Conservation (phyloP, 441 rosid species). For the Euphorbia neoarborescens region DNA sequence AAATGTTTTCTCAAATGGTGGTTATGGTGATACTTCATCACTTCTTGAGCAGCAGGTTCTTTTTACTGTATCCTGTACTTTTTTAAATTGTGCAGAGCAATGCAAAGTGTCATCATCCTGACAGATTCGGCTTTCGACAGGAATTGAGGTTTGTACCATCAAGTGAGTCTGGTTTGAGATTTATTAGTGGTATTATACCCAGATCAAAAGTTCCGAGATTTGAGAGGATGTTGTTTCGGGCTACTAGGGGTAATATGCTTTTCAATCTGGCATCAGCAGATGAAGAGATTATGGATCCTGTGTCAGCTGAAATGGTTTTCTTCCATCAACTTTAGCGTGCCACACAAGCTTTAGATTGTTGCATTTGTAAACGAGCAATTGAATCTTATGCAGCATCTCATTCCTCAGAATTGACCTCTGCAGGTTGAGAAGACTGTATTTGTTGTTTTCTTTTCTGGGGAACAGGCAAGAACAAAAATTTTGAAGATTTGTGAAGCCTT, state of each 20-base stretch:
- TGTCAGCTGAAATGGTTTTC: constrained; percentile 73
- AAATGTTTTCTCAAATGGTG: constrained; percentile 46
- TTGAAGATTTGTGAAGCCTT: constrained; percentile 90
- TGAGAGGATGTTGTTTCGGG: constrained; percentile 93
- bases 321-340: constrained; percentile 9
- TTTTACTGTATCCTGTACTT: constrained; percentile 19
- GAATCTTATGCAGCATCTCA: constrained; percentile 17
- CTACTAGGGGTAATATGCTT: constrained; percentile 98
- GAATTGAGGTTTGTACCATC: constrained; percentile 54
- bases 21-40: constrained; percentile 49
- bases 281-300: constrained; percentile 89
- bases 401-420: constrained; percentile 18
- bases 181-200: constrained; percentile 82
- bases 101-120: constrained; percentile 20
- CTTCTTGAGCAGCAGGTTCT: constrained; percentile 88
- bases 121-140: constrained; percentile 37
- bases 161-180: constrained; percentile 76
- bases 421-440: constrained; percentile 84
- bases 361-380: background rate
- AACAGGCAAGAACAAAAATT: constrained; percentile 81
- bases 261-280: constrained; percentile 83
- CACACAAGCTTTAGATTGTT: constrained; percentile 10
- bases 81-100: constrained; percentile 19
- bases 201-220: constrained; percentile 64
- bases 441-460: constrained; percentile 91